Evolutionary conservation across 768 basidiomycete genomes (phyloP), one percentile per base, ranked within the genome.

Genomic region (Strobilomyces dryophilus): DNA sequence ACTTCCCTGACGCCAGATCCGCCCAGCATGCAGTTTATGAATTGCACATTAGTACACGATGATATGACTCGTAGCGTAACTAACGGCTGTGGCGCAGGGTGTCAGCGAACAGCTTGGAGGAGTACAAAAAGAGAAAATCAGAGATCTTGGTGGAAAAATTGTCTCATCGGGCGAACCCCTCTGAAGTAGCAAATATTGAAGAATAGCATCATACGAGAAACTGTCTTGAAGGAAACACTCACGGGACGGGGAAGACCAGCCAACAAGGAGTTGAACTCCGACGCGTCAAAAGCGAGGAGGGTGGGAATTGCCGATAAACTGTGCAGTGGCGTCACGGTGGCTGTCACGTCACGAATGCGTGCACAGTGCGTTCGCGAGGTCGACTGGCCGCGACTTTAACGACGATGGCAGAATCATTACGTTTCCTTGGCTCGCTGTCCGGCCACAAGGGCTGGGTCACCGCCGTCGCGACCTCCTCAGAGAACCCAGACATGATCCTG

Each of bases 401-500:
- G 67, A 69, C 60, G 62, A 93, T 92, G 90, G 70, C 84, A 65
- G 92, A 93, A 76, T 85, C 84, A 69, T 77, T 95, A 71, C 87
- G 88, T 71, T 95, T 88, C 77, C 84, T 95, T 68, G 94, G 94
- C 65, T 88, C 92, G 61, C 77, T 95, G 71, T 78, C 87, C 67
- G 94, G 93, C 73, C 92, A 95, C 84, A 88, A 90, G 70, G 92
- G 92, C 77, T 95, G 92, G 92, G 89, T 99, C 67, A 99, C 95
- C 63, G 94, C 97, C 68, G 92, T 99, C 67, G 97, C 97, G 52
- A 97, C 95, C 66, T 92, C 91, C 55, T 92, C 91, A 60, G 95
- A 98, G 81, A 98, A 95, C 79, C 97, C 95, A 44, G 95, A 99
- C 73, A 92, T 97, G 88, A 95, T 99, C 75, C 76, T 99, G 73